Conservation (phyloP, 345 rosid species). For the rapeseed (Brassica napus) region Da-Ae NC_063435.1:9613001-9613500, state of each 20-base stretch:
- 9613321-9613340: neutral
- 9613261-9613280: slow-evolving; percentile 1
- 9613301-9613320: slow-evolving; percentile 10
- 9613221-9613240: slow-evolving; percentile 25
- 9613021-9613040: slow-evolving; percentile 32
- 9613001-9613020: slow-evolving; percentile 27
- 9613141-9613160: neutral
- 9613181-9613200: neutral
- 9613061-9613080: neutral
- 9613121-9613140: neutral
- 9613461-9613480: neutral
- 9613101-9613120: neutral
- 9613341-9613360: neutral
- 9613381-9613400: slow-evolving; percentile 6
- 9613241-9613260: slow-evolving; percentile 33
- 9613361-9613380: neutral
- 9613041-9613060: neutral
- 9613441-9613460: neutral
- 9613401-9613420: neutral
- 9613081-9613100: neutral
- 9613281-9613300: neutral
- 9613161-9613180: neutral
- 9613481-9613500: neutral
- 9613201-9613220: neutral
- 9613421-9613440: neutral